Conservation (phyloP, 768 basidiomycete species). For the Boletus fagicola region DNA sequence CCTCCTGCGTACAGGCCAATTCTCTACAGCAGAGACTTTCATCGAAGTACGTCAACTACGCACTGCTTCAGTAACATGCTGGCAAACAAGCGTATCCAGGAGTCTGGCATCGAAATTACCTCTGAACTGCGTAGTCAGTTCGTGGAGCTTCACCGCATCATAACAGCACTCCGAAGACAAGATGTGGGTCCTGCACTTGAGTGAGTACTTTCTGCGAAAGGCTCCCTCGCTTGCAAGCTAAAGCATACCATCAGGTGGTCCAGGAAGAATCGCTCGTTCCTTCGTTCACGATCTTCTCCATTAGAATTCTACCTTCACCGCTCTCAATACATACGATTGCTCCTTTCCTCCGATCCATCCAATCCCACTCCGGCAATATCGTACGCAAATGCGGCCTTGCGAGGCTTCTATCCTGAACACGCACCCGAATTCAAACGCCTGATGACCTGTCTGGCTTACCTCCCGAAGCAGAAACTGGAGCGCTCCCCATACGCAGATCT, state of each 20-base stretch:
- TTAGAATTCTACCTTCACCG: conserved; percentile 90
- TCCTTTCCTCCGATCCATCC: conserved; percentile 61
- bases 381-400: conserved; percentile 70
- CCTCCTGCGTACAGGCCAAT: conserved; percentile 78
- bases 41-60: conserved; percentile 49
- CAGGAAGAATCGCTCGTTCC: conserved; percentile 58
- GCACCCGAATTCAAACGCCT: conserved; percentile 65
- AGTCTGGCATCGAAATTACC: conserved; percentile 60
- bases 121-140: conserved; percentile 54
- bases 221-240: neutral
- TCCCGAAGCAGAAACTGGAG: conserved; percentile 66
- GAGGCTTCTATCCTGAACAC: conserved; percentile 63
- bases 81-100: conserved; percentile 40
- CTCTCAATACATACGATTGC: conserved; percentile 81
- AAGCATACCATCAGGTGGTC: conserved; percentile 66
- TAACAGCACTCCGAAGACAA: conserved; percentile 60
- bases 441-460: conserved; percentile 64
- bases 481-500: conserved; percentile 75
- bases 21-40: conserved; percentile 73
- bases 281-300: conserved; percentile 68
- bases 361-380: conserved; percentile 58
- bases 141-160: conserved; percentile 66
- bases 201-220: conserved; percentile 41
- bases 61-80: neutral
- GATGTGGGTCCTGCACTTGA: conserved; percentile 76